Conservation (phyloP, 257 asterid genomes). For the Solanum chmielewskii region DNA sequence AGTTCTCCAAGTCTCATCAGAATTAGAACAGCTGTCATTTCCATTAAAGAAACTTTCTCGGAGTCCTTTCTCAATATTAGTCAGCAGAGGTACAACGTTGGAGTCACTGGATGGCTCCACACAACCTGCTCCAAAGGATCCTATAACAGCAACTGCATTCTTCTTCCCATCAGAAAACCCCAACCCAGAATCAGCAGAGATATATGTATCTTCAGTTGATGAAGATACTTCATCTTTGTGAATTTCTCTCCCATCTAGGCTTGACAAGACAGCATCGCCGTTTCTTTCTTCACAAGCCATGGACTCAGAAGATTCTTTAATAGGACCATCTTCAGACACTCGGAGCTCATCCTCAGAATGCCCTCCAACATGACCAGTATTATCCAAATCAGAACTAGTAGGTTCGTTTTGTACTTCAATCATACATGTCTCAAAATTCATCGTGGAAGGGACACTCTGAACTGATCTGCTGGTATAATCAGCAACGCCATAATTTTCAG, state of each 20-base stretch:
- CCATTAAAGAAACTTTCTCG: not conserved
- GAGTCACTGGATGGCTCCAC: constrained; percentile 5
- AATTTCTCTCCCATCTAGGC: constrained; percentile 8
- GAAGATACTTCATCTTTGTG: constrained; percentile 4
- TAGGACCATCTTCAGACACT: constrained; percentile 3
- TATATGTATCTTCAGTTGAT: constrained; percentile 6
- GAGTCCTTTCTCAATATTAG: not conserved
- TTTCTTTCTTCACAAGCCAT: constrained; percentile 9
- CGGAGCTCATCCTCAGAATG: constrained; percentile 5
- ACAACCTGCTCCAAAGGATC: constrained; percentile 16
- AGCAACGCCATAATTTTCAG: constrained; percentile 12
- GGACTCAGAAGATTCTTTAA: constrained; percentile 9
- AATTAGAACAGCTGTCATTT: not conserved
- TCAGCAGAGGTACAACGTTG: constrained; percentile 1
- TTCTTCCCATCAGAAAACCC: constrained; percentile 14
- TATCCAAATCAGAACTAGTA: constrained; percentile 1
- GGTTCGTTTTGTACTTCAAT: constrained; percentile 4
- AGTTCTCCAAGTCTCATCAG: constrained; percentile 8
- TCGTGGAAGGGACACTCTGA: constrained; percentile 7
- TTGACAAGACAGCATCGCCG: constrained; percentile 10
- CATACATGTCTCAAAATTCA: constrained; percentile 7
- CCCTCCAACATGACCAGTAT: constrained; percentile 1
- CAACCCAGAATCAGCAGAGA: constrained; percentile 17
- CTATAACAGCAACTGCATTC: constrained; percentile 6
- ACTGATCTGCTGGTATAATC: constrained; percentile 1